A percentile compares a stretch with the other conserved stretches of the same genome.
Conservation (phyloP, 768 basidiomycete genomes). For the Artomyces pyxidatus region DNA sequence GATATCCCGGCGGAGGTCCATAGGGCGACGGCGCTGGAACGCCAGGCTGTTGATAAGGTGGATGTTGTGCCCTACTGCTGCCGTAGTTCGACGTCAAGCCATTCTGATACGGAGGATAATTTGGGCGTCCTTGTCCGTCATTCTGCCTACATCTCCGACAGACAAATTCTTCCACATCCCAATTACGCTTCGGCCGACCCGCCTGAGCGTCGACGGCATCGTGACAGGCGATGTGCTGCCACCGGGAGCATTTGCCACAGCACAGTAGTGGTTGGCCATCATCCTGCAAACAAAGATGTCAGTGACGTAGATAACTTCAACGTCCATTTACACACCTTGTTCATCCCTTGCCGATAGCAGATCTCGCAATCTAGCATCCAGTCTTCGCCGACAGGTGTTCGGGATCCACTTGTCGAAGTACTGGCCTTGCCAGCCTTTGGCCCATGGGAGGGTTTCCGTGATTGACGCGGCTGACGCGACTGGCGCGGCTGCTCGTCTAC, state of each 20-base stretch:
- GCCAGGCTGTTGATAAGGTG: conserved; percentile 5
- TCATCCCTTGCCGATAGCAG: conserved; percentile 63
- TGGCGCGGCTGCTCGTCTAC: conserved; percentile 2
- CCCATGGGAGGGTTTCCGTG: conserved; percentile 10
- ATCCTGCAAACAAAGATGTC: too few relatives aligned
- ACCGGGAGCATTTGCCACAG: conserved; percentile 74
- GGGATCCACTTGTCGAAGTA: conserved; percentile 35
- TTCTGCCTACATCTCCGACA: conserved; percentile 64
- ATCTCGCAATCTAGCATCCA: conserved; percentile 91
- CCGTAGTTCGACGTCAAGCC: too few relatives aligned
- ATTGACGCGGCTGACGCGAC: neutral
- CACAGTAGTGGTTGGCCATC: conserved; percentile 74
- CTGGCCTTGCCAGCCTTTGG: conserved; percentile 20
- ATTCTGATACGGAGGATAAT: too few relatives aligned
- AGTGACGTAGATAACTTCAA: too few relatives aligned
- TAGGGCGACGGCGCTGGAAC: conserved; percentile 5
- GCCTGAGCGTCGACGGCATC: conserved; percentile 58
- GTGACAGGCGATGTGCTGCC: conserved; percentile 89
- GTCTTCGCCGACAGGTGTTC: conserved; percentile 49
- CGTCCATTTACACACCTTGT: conserved; percentile 63
- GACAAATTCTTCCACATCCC: conserved; percentile 80
- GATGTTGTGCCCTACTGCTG: conserved; percentile 3
- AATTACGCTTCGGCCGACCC: conserved; percentile 65
- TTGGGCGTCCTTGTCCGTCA: too few relatives aligned
- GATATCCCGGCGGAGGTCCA: neutral